phyloP scores from a whole-genome alignment of 148 eudicot species.

The Heliosperma pusillum region DNA sequence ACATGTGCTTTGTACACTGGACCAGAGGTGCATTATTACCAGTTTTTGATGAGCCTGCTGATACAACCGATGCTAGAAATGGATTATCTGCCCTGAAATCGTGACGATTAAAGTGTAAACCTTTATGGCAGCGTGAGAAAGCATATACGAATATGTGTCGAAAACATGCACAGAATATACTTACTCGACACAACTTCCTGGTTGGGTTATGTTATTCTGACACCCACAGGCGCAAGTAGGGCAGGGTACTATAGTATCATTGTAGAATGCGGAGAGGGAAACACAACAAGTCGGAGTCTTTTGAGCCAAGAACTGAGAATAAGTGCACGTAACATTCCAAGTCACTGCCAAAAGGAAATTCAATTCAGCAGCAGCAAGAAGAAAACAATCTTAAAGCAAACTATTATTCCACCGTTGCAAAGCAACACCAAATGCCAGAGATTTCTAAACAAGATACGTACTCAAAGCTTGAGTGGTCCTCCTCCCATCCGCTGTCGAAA shows the following conservation, averaged over 20 bases:
- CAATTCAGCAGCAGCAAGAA: conserved; percentile 7
- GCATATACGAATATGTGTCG: no score
- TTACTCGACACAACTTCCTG: conserved; percentile 53
- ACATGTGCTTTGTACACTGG: conserved; percentile 63
- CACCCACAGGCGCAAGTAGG: conserved; percentile 66
- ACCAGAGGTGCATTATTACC: conserved; percentile 34
- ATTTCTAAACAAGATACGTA: conserved; percentile 35
- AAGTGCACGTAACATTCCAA: conserved; percentile 64
- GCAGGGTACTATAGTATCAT: conserved; percentile 47
- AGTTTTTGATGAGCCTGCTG: conserved; percentile 27
- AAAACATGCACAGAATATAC: background rate
- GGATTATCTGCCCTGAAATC: conserved; percentile 43
- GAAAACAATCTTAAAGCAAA: background rate
- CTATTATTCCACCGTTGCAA: background rate
- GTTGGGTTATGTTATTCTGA: conserved; percentile 35
- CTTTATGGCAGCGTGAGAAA: conserved; percentile 3
- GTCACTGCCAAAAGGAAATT: conserved; percentile 43
- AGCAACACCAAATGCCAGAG: conserved; percentile 5
- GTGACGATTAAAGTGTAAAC: background rate
- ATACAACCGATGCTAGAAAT: conserved; percentile 38
- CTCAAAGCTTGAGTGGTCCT: conserved; percentile 68
- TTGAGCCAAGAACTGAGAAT: conserved; percentile 55
- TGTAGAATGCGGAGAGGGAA: conserved; percentile 66
- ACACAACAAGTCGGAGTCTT: conserved; percentile 63
- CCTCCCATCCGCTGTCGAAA: conserved; percentile 39